Conservation (phyloP, 257 asterid species). For the Nicotiana otophora region DNA sequence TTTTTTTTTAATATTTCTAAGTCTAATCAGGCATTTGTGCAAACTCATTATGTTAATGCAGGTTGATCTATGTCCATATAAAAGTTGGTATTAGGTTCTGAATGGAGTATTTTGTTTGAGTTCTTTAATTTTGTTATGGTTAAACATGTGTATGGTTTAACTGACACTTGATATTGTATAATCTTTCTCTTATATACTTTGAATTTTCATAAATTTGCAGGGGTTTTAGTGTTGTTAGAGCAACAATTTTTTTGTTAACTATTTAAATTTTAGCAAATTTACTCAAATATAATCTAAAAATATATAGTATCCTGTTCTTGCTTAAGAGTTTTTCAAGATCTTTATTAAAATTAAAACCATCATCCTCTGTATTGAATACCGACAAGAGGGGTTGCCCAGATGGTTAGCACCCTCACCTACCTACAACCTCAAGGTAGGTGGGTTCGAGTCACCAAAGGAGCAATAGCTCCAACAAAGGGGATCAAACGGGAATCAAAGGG, state of each 20-base stretch:
- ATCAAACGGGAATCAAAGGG: too few relatives aligned
- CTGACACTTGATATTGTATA: background rate
- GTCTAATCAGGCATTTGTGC: background rate
- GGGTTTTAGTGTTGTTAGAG: background rate
- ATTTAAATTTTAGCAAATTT: background rate
- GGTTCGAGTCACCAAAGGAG: too few relatives aligned
- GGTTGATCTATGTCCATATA: background rate
- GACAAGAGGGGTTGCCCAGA: too few relatives aligned
- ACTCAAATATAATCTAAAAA: too few relatives aligned
- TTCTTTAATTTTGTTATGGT: too few relatives aligned
- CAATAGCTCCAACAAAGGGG: too few relatives aligned
- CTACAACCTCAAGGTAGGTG: too few relatives aligned
- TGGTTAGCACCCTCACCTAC: too few relatives aligned
- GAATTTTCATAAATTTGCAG: background rate
- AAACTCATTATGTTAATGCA: background rate
- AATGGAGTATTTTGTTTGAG: too few relatives aligned
- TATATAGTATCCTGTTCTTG: too few relatives aligned
- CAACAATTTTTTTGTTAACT: background rate
- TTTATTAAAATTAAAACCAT: too few relatives aligned
- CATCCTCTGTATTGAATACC: background rate
- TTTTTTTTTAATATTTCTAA: background rate
- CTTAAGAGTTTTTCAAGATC: background rate
- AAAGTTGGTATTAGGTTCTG: background rate
- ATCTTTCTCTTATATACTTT: background rate
- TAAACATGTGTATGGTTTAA: background rate